Base-by-base conservation (phyloP, 768 basidiomycete species). In the Hericium coralloides region DNA sequence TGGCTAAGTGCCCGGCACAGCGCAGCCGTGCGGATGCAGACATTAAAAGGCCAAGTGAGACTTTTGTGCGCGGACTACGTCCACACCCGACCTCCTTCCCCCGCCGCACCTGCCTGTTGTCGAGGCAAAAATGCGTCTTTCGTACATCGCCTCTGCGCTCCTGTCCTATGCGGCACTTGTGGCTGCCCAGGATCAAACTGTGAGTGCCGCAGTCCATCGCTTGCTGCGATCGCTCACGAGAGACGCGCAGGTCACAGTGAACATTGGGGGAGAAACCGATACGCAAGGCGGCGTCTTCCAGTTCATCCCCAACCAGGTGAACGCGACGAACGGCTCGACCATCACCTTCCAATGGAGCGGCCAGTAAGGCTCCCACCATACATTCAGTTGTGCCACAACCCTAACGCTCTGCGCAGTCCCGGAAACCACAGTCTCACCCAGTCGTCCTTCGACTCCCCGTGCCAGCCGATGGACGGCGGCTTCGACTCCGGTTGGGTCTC, bases 341-440 rank as follows among this genome's bases (percentile, higher is more conserved):
- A 63, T 84, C 41, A 79, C 74, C 14, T 84, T 84, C 72, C 58
- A 67, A 20, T 84, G 78, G 63, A 69, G 68, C 51, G 81, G 79
- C 57, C 62, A 63, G 76, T 78, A 64, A 51, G 77, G 61, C 23
- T 20, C 53, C 25, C 31, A 26, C 49, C 25, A 5, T 39, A 22
- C 48, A 14, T 49, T n/a, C 25, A 22, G 12, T 38, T 4, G 1
- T 7, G 1, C 47, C 54, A 7, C 38, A 49, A 31, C 8, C 5
- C 18, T 20, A 12, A 36, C 39, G 36, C 52, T 38, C 39, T 55
- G 49, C 17, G 2, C 50, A 77, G 73, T 23, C 79, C 79, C 1
- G 79, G 79, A 58, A 80, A 80, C 65, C 80, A 83, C 67, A 71
- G 72, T 36, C 71, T 83, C 22, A 79, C 80, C 3, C 81, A 83